Percentiles rank a stretch among this genome's conserved stretches.
Evolutionary conservation across 2,329 filamentous ascomycete species (phyloP).

Genomic region (Shiraia sp.): DNA sequence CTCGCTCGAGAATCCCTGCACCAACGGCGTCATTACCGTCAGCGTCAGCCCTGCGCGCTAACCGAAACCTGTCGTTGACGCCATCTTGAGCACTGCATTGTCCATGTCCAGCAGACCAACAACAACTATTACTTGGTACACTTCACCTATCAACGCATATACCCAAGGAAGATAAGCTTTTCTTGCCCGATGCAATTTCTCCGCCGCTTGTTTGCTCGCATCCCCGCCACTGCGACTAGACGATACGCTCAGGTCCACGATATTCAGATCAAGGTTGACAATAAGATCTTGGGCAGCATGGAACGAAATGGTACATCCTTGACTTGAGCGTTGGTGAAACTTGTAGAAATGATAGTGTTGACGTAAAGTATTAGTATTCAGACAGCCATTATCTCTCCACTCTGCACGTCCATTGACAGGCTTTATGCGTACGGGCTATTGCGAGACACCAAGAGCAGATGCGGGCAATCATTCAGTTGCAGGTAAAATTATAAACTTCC

Average conservation of each 20-base stretch:
- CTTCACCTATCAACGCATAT: neutral
- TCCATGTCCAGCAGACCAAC: conserved; percentile 2
- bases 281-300: conserved; percentile 10
- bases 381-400: conserved; percentile 61
- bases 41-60: conserved; percentile 16
- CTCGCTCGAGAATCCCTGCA: too few relatives aligned
- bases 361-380: conserved; percentile 53
- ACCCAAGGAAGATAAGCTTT: neutral
- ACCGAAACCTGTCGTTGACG: conserved; percentile 6
- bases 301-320: conserved; percentile 22
- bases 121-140: too few relatives aligned
- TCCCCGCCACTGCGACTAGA: conserved; percentile 10
- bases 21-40: conserved; percentile 8
- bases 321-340: too few relatives aligned
- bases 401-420: conserved; percentile 63
- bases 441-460: conserved; percentile 58
- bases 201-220: conserved; percentile 6
- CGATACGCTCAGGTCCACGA: conserved; percentile 38
- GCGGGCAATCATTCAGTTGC: conserved; percentile 65
- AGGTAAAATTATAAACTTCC: conserved; percentile 36
- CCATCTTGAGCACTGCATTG: conserved; percentile 13
- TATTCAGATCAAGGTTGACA: conserved; percentile 15
- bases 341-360: too few relatives aligned
- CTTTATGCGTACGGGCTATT: conserved; percentile 65
- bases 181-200: conserved; percentile 18